These are phyloP conservation scores for Barbatosphaeria neglecta DNA, from an alignment of 495 filamentous ascomycete species.

Conservation along the genomic window DNA sequence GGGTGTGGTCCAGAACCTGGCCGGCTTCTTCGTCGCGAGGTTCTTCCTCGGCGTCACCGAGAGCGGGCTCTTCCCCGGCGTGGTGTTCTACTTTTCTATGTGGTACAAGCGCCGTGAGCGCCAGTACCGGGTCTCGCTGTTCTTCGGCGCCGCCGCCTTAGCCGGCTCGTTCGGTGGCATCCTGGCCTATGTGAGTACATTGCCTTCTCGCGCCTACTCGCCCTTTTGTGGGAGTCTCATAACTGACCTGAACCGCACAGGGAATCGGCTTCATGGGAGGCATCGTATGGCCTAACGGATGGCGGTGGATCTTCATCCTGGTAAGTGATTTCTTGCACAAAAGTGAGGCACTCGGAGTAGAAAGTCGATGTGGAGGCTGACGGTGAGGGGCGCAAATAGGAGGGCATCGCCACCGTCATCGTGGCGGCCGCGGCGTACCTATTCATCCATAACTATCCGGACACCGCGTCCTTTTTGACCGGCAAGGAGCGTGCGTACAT, in stretches of 20 bases:
- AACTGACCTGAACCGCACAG: too few relatives aligned
- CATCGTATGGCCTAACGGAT: slow-evolving; percentile 53
- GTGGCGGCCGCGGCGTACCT: slow-evolving; percentile 51
- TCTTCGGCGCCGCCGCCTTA: slow-evolving; percentile 62
- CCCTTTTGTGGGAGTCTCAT: too few relatives aligned
- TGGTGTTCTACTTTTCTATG: slow-evolving; percentile 76
- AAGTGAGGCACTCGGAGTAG: background rate
- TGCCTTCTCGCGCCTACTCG: too few relatives aligned
- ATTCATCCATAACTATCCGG: slow-evolving; percentile 64
- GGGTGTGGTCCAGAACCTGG: slow-evolving; percentile 53
- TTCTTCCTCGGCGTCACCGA: slow-evolving; percentile 48
- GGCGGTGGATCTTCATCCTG: slow-evolving; percentile 78
- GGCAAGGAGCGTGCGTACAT: slow-evolving; percentile 52
- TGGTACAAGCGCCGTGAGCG: slow-evolving; percentile 67
- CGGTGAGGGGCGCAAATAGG: slow-evolving; percentile 32
- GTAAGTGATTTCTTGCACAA: slow-evolving; percentile 23
- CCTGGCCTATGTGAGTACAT: slow-evolving; percentile 44
- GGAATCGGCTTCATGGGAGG: slow-evolving; percentile 51
- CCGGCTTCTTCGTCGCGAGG: slow-evolving; percentile 51
- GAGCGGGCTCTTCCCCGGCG: slow-evolving; percentile 58
- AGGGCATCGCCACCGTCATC: slow-evolving; percentile 57
- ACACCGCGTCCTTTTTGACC: slow-evolving; percentile 54
- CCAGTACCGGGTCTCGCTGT: slow-evolving; percentile 62
- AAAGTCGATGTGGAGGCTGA: background rate
- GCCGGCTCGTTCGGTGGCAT: slow-evolving; percentile 75